Evolutionary conservation across 495 filamentous ascomycete genomes (phyloP).

Genomic region (Aspergillus coremiiformis): DNA sequence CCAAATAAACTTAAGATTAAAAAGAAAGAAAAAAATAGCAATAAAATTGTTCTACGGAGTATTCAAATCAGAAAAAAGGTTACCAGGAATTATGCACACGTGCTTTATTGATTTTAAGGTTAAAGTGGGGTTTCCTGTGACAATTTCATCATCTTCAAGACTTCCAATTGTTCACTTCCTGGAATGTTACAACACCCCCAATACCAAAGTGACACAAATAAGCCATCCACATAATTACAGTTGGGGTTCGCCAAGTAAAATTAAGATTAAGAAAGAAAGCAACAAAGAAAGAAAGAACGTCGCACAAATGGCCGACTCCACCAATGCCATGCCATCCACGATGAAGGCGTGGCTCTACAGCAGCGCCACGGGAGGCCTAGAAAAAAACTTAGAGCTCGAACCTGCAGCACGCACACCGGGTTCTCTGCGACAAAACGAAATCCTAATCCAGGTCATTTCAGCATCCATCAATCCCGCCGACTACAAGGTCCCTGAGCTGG

Average conservation of each 20-base stretch:
- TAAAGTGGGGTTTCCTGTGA: too few species aligned
- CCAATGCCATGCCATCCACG: conserved; percentile 22
- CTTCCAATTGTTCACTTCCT: background rate
- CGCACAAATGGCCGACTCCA: conserved; percentile 1
- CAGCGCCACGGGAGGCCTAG: conserved; percentile 40
- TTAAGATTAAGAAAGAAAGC: background rate
- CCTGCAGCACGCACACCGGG: conserved; percentile 36
- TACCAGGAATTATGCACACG: too few species aligned
- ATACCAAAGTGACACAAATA: background rate
- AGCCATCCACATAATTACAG: background rate
- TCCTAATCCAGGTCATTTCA: conserved; percentile 51
- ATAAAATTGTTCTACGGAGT: too few species aligned
- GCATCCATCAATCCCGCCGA: conserved; percentile 61
- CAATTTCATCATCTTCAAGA: background rate
- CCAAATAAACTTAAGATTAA: too few species aligned
- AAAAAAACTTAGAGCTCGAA: conserved; percentile 49
- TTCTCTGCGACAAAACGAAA: conserved; percentile 28
- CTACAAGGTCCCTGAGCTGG: conserved; percentile 58
- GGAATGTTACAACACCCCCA: too few species aligned
- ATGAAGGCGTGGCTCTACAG: conserved; percentile 62
- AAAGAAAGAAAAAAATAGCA: too few species aligned
- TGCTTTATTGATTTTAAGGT: too few species aligned
- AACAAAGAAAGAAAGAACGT: background rate
- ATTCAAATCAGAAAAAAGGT: too few species aligned
- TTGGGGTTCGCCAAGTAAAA: background rate